Evolutionary conservation across 768 basidiomycete species (phyloP), one percentile per base, ranked within the genome.

Genomic region (Amyloporia xantha): DNA sequence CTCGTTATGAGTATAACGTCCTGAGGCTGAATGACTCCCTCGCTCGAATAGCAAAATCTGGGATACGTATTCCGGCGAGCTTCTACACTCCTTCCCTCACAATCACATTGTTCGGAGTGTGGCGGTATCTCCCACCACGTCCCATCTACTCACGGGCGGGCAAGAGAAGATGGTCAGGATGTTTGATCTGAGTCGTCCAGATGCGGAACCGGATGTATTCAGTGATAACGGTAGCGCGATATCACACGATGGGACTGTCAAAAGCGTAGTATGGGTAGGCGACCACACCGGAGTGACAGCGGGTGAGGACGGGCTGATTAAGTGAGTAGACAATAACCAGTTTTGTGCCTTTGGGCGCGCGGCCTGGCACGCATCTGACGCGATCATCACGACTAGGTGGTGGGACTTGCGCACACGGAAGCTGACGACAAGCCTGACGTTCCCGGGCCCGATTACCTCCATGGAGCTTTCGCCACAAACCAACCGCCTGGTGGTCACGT

Each of bases 71-170:
- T 81, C 84, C 20, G 96, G 96, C 50, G 73, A 81, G n/a, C 67
- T 75, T 25, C 73, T 98, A 33, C 90, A 96, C 59, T 96, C 95
- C n/a, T 95, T 98, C 63, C 86, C 92, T 11, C 96, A 99, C 67
- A 88, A 93, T 62, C 96, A 98, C 70, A 99, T 99, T 63, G 96
- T 99, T 59, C 88, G 94, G 57, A 92, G 85, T 41, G 91, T 97
- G 47, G 93, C 93, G 19, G 69, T 96, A 56, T 90, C 91, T 24
- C 83, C 88, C 5, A 68, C 70, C 42, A 67, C 77, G 19, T 72
- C 76, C 4, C 84, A 81, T 65, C 75, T 94, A 50, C 74, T 95
- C 50, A 91, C 89, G 19, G 95, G 94, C 44, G 95, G 95, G 1
- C 88, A 97, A 70, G 96, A 98, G 67, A 98, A 97, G 77, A 95